A percentile compares a stretch with the other conserved stretches of the same genome.
These are phyloP conservation scores for Tetrahymena thermophila DNA, from an alignment of 73 alveolate genomes.

Conservation along the genomic window DNA sequence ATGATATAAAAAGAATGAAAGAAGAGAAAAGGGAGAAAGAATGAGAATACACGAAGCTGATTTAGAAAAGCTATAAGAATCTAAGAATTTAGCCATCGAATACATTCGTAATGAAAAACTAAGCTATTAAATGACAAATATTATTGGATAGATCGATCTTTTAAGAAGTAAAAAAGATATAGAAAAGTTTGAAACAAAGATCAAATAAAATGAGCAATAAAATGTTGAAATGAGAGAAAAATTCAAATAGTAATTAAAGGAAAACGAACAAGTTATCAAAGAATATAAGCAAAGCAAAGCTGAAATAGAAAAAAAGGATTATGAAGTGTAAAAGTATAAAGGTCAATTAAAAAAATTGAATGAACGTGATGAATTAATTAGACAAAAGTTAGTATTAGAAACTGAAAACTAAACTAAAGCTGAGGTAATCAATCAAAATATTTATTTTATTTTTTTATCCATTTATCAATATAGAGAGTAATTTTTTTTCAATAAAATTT, in stretches of 20 bases:
- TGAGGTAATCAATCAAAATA: slow-evolving; percentile 10
- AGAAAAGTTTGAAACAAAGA: slow-evolving; percentile 29
- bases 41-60: slow-evolving; percentile 29
- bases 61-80: slow-evolving; percentile 7
- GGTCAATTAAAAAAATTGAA: slow-evolving; percentile 16
- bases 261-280: slow-evolving; percentile 40
- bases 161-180: slow-evolving; percentile 28
- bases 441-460: slow-evolving; percentile 30
- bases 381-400: slow-evolving; percentile 39
- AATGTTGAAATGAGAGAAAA: slow-evolving; percentile 40
- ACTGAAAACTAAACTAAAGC: slow-evolving; percentile 45
- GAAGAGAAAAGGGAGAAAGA: slow-evolving; percentile 39
- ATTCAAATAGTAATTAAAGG: slow-evolving; percentile 28
- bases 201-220: slow-evolving; percentile 33
- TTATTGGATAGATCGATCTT: slow-evolving; percentile 39
- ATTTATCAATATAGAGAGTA: slow-evolving; percentile 25
- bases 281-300: slow-evolving; percentile 10
- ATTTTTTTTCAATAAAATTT: not conserved
- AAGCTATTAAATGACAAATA: slow-evolving; percentile 4
- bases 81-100: slow-evolving; percentile 18
- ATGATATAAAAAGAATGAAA: not conserved
- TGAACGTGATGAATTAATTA: slow-evolving; percentile 52
- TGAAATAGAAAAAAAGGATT: slow-evolving; percentile 32
- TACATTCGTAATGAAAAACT: slow-evolving; percentile 27
- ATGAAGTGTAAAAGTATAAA: not conserved